Evolutionary conservation across 306 rosid species (phyloP).

Genomic region (Argentina anserina): DNA sequence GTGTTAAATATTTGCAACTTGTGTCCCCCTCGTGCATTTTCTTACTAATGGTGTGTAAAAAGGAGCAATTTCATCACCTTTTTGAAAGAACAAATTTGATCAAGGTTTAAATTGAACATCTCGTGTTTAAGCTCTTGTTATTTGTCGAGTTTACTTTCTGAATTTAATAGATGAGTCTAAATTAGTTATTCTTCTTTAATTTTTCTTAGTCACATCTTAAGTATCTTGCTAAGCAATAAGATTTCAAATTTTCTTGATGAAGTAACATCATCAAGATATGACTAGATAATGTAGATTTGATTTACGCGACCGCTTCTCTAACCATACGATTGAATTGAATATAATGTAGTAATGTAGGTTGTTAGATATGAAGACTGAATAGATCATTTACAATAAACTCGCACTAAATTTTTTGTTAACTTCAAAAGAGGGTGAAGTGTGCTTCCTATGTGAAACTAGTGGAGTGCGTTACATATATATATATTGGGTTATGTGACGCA

Average conservation of each 20-base stretch:
- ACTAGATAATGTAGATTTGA: not conserved
- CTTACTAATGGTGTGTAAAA: not conserved
- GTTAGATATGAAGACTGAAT: not conserved
- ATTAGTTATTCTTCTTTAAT: no score
- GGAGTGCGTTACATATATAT: not conserved
- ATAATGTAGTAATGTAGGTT: not conserved
- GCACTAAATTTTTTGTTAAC: not conserved
- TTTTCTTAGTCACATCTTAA: no score
- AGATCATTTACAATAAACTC: not conserved
- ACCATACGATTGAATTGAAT: not conserved
- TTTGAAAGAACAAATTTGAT: no score
- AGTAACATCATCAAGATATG: not conserved
- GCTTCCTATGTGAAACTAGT: not conserved
- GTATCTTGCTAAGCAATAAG: not conserved
- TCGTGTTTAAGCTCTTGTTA: no score
- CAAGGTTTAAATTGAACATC: no score
- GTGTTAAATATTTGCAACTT: not conserved
- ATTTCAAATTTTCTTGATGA: not conserved
- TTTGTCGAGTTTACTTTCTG: no score
- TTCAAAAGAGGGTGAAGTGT: not conserved
- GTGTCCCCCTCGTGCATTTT: not conserved
- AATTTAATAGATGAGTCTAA: no score
- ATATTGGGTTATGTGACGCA: not conserved
- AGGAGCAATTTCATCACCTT: no score
- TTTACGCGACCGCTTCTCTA: not conserved